Evolutionary conservation across 768 basidiomycete species (phyloP), one percentile per base, ranked within the genome.

Genomic region (Rhizopogon vesiculosus): DNA sequence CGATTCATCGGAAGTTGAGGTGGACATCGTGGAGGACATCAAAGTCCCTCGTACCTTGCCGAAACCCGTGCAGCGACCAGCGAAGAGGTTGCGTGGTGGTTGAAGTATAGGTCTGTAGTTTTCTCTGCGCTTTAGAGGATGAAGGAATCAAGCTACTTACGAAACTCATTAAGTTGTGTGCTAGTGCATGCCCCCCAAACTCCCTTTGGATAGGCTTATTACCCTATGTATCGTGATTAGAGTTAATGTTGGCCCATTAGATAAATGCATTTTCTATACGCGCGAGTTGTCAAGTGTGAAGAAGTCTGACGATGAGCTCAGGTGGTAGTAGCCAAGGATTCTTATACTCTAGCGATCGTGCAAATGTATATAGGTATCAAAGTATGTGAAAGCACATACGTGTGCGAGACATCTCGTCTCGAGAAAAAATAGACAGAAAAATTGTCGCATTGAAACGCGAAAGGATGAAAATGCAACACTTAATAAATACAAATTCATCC

Each of bases 1-100:
- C 7, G 19, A 62, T 39, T 65, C 67, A 43, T 75, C 74, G 18
- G 74, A 76, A 49, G 71, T 69, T n/a, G 75, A 76, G 46, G 70
- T 76, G 5, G 69, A 72, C 33, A 70, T 76, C 33, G 66, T 75
- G 39, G 69, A 72, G 39, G 75, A 72, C 25, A 25, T 56, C 56
- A 63, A 61, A 29, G 49, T 43, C 16, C 38, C 45, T 7, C 40
- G 54, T 3, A 28, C 59, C 5, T 54, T 55, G 46, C 48, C 53
- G 39, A 62, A 43, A 54, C 56, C 53, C 56, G 60, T 33, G 18
- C 31, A 50, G 18, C 64, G 52, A 45, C 56, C 15, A 19, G 64
- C 63, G 9, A 42, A 8, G 40, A 72, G 69, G 53, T 43, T 68
- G 31, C 71, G 69, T 48, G 67, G 69, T 48, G 65, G 69, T 58